These are phyloP conservation scores for Botryotinia convoluta DNA, from an alignment of 2,329 filamentous ascomycete species.

Conservation along the genomic window DNA sequence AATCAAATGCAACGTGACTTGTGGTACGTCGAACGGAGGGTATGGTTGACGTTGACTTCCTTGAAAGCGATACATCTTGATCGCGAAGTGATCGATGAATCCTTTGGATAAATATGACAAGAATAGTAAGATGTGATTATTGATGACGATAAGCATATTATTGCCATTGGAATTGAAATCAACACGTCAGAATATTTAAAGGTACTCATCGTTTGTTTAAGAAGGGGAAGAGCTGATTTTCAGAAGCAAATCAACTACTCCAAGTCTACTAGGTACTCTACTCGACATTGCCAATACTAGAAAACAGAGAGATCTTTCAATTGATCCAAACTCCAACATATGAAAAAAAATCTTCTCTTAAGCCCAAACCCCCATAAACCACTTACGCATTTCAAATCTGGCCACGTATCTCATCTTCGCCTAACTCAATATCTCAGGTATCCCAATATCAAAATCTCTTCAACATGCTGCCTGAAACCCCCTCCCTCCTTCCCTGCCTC, in stretches of 20 bases:
- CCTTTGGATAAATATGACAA: accelerated
- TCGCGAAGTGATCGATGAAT: not conserved
- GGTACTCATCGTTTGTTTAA: no score
- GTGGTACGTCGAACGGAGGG: not conserved
- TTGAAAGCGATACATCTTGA: not conserved
- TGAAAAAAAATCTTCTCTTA: no score
- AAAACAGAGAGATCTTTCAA: not conserved
- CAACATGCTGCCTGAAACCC: not conserved
- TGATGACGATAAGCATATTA: not conserved
- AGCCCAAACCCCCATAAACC: not conserved
- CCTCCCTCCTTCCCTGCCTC: no score
- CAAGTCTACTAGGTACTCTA: not conserved
- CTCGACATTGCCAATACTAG: not conserved
- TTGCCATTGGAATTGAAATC: not conserved
- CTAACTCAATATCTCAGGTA: no score
- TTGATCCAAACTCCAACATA: not conserved
- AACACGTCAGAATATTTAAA: not conserved
- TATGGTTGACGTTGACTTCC: not conserved
- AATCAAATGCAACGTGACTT: not conserved
- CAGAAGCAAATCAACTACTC: not conserved
- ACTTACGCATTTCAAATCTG: not conserved
- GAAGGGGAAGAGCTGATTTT: not conserved
- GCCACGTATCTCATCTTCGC: not conserved
- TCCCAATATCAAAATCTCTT: not conserved
- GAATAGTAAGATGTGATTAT: not conserved